phyloP scores from a whole-genome alignment of 768 basidiomycete species.

The Leccinellum luteum region DNA sequence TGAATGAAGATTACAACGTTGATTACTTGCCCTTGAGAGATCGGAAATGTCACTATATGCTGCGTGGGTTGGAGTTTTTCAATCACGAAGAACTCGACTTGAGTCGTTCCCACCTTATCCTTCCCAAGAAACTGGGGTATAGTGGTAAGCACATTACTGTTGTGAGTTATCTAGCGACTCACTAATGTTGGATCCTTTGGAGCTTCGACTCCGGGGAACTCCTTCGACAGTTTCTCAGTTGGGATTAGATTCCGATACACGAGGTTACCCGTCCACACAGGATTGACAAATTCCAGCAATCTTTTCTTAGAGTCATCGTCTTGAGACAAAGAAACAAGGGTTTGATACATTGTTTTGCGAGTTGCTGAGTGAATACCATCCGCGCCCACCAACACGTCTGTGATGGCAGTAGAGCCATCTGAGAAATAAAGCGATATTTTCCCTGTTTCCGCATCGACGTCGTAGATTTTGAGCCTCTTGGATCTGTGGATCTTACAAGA shows the following conservation, averaged over 20 bases:
- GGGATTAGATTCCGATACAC: conserved; percentile 40
- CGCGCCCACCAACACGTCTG: conserved; percentile 42
- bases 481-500: conserved; percentile 34
- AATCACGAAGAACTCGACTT: not conserved
- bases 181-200: conserved; percentile 26
- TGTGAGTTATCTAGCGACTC: not conserved
- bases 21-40: conserved; percentile 36
- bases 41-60: conserved; percentile 41
- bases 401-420: conserved; percentile 33
- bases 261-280: conserved; percentile 38
- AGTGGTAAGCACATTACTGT: not conserved
- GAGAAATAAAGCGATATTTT: conserved; percentile 34
- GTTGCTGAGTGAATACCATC: conserved; percentile 42
- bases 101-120: conserved; percentile 5
- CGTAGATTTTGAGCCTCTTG: conserved; percentile 34
- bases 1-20: conserved; percentile 36
- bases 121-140: conserved; percentile 25
- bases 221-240: conserved; percentile 25
- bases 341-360: conserved; percentile 26
- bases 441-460: conserved; percentile 15
- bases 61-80: conserved; percentile 10
- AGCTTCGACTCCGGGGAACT: conserved; percentile 30
- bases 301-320: conserved; percentile 6
- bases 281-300: conserved; percentile 26
- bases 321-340: conserved; percentile 7